Evolutionary conservation across 1,284 basidiomycete genomes (phyloP), one percentile per base, ranked within the genome.

Genomic region (Heterobasidion irregulare): DNA sequence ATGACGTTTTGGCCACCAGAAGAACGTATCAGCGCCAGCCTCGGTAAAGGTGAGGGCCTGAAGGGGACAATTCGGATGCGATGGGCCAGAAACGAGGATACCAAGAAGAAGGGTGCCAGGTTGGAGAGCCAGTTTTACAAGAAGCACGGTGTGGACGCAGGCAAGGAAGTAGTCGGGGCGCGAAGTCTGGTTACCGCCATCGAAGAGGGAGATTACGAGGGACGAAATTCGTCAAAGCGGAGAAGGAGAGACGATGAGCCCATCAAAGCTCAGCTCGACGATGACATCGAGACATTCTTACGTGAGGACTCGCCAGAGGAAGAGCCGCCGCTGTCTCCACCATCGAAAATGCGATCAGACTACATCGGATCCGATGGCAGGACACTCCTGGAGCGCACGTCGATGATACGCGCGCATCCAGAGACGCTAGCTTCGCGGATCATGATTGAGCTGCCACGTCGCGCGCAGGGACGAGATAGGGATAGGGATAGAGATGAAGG

Each of bases 1-100:
- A 66, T 86, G 19, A 73, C 80, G 0, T 65, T 89, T 13, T 90
- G 88, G 85, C 86, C 88, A 0, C 79, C 86, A n/a, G 84, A 89
- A 64, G 80, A 86, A 52, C 79, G 86, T 34, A 85, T 91, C 55
- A 84, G 77, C 62, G 77, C 74, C 59, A 85, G 80, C 53, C 69
- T 90, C 33, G 85, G 84, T 13, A 77, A 79, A 56, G 76, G 80
- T 13, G 75, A 82, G 55, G 84, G 83, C 1, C 62, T 88, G 50
- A 83, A 80, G 63, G 86, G 84, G 15, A 61, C 66, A 3, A 75
- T 92, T 45, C 71, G 71, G 56, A 84, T 91, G 78, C 79, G 89
- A 38, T 89, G 84, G 84, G 89, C 89, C 0, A 74, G 70, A 52
- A 63, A 61, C 18, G 77, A 79, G 26, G 89, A 92, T 62, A 75